Conservation (phyloP, 768 basidiomycete species). For the Suillus sp. region DNA sequence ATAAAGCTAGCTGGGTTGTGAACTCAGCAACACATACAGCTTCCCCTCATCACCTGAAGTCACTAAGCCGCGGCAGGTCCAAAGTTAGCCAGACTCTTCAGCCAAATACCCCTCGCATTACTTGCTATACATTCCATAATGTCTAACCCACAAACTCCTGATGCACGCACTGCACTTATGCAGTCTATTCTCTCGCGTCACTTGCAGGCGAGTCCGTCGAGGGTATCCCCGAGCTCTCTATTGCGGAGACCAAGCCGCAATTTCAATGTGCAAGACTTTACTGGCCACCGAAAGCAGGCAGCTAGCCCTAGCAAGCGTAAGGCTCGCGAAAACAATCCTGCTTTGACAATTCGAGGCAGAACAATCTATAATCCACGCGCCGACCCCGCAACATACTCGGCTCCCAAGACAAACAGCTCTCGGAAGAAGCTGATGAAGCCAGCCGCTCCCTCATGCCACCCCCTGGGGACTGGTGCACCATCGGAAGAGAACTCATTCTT, state of each 20-base stretch:
- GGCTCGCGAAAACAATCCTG: neutral
- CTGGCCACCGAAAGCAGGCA: neutral
- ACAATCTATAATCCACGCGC: slow-evolving; percentile 32
- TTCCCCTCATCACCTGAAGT: neutral
- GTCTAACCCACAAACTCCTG: slow-evolving; percentile 33
- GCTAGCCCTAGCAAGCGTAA: neutral
- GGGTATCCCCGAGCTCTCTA: slow-evolving; percentile 6
- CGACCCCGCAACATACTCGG: neutral
- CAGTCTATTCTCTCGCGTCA: slow-evolving; percentile 30
- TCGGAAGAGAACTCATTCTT: neutral
- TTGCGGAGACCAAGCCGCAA: slow-evolving; percentile 12
- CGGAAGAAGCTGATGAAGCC: neutral
- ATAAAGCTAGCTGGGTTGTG: slow-evolving; percentile 22
- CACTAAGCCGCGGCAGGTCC: slow-evolving; percentile 19
- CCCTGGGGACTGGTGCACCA: too few species aligned
- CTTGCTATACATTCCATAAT: slow-evolving; percentile 16
- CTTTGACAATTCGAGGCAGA: slow-evolving; percentile 25
- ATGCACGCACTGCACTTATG: slow-evolving; percentile 37
- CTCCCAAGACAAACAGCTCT: neutral
- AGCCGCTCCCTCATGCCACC: neutral
- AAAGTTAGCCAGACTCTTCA: neutral
- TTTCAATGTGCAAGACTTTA: slow-evolving; percentile 8
- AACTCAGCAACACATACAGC: neutral
- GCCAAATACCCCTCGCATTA: neutral
- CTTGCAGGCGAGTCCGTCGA: slow-evolving; percentile 21